Percentiles rank a stretch among this genome's conserved stretches.
Evolutionary conservation across 148 eudicot species (phyloP).

Genomic region (Hydrangea macrophylla): DNA sequence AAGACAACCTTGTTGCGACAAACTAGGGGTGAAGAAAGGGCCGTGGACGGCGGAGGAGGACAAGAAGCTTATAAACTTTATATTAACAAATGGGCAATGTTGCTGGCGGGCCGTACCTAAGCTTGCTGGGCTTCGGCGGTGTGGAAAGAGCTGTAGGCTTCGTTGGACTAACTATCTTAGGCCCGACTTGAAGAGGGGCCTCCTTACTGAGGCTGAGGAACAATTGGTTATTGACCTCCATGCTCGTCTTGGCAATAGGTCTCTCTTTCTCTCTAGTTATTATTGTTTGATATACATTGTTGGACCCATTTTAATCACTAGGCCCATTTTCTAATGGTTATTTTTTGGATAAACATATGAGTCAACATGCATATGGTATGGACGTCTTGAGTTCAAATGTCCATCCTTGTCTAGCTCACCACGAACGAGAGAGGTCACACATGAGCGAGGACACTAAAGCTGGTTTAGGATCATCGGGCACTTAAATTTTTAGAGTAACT

Average conservation of each 20-base stretch:
- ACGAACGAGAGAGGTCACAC: too few relatives aligned
- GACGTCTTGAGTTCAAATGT: too few relatives aligned
- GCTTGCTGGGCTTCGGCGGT: constrained; percentile 84
- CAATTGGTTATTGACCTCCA: constrained; percentile 90
- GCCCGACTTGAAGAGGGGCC: constrained; percentile 84
- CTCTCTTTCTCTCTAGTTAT: too few relatives aligned
- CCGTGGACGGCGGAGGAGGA: constrained; percentile 99
- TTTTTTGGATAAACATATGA: too few relatives aligned
- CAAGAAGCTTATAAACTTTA: constrained; percentile 86
- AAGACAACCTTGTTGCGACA: constrained; percentile 96
- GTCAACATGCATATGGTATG: too few relatives aligned
- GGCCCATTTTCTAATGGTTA: too few relatives aligned
- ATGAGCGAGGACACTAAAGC: too few relatives aligned
- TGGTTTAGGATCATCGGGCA: too few relatives aligned
- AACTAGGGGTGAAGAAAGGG: constrained; percentile 93
- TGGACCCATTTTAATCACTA: too few relatives aligned
- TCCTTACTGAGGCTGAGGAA: constrained; percentile 80
- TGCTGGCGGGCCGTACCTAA: constrained; percentile 98
- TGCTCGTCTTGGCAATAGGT: constrained; percentile 98
- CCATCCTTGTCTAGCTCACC: too few relatives aligned
- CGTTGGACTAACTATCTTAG: constrained; percentile 98
- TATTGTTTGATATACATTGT: too few relatives aligned
- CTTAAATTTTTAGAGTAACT: too few relatives aligned
- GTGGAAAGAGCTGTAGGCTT: constrained; percentile 92
- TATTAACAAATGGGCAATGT: constrained; percentile 86